Conservation (phyloP, 2,329 filamentous ascomycete genomes). For the Knoxdaviesia proteae region DNA sequence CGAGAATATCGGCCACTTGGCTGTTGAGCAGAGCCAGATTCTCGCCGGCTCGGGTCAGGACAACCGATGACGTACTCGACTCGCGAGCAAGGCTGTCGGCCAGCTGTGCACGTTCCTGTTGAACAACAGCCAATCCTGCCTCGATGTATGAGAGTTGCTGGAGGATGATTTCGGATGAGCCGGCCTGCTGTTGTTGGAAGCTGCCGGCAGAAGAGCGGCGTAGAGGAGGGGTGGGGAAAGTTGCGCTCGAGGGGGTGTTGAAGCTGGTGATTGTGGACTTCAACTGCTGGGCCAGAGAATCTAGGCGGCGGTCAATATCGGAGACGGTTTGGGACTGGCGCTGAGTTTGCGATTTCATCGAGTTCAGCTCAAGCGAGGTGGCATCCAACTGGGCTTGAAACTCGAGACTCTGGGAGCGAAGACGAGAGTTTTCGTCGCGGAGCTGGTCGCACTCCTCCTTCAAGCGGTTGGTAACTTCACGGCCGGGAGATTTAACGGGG, state of each 20-base stretch:
- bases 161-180: too few species aligned
- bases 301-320: slow-evolving; percentile 43
- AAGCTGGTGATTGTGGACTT: slow-evolving; percentile 44
- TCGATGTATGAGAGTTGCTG: too few species aligned
- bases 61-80: too few species aligned
- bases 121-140: too few species aligned
- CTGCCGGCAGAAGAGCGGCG: too few species aligned
- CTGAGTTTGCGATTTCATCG: slow-evolving; percentile 14
- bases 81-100: too few species aligned
- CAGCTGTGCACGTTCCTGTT: too few species aligned
- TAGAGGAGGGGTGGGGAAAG: slow-evolving; percentile 18
- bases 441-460: slow-evolving; percentile 24
- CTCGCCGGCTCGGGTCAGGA: too few species aligned
- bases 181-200: too few species aligned
- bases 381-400: slow-evolving; percentile 14
- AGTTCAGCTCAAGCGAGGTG: slow-evolving; percentile 15
- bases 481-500: slow-evolving; percentile 33
- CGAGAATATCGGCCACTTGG: slow-evolving; percentile 38
- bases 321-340: slow-evolving; percentile 29
- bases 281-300: slow-evolving; percentile 44
- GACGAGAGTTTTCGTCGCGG: slow-evolving; percentile 22
- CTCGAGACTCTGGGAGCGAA: slow-evolving; percentile 11
- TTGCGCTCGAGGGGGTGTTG: slow-evolving; percentile 31
- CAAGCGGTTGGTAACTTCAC: slow-evolving; percentile 29
- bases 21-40: slow-evolving; percentile 37